Evolutionary conservation across 495 filamentous ascomycete species (phyloP).

Genomic region (Trichoderma reesei): DNA sequence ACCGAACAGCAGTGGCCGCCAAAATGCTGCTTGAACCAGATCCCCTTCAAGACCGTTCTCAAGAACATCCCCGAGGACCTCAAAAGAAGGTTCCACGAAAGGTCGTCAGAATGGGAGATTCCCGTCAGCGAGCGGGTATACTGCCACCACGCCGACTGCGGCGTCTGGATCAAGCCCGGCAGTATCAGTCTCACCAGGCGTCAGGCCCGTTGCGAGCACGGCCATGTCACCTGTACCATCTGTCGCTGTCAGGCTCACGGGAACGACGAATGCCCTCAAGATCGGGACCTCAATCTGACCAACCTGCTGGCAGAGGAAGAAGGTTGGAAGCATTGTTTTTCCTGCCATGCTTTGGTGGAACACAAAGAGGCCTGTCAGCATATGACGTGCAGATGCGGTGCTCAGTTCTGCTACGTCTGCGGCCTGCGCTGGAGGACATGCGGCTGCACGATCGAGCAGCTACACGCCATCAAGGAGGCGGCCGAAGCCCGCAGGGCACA

Average conservation of each 20-base stretch:
- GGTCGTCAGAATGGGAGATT: constrained; percentile 26
- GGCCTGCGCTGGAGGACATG: constrained; percentile 29
- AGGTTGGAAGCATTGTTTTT: constrained; percentile 34
- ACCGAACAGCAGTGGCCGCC: constrained; percentile 36
- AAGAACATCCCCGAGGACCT: constrained; percentile 19
- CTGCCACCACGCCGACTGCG: constrained; percentile 25
- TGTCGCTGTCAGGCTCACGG: constrained; percentile 25
- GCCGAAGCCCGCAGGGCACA: constrained; percentile 14
- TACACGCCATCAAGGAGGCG: constrained; percentile 18
- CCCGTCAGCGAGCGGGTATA: constrained; percentile 29
- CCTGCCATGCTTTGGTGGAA: constrained; percentile 35
- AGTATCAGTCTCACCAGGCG: constrained; percentile 14
- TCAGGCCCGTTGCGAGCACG: constrained; percentile 21
- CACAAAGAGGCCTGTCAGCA: constrained; percentile 40
- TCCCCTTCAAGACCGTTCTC: constrained; percentile 24
- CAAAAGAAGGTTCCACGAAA: constrained; percentile 18
- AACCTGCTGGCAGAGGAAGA: constrained; percentile 30
- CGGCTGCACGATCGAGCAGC: constrained; percentile 23
- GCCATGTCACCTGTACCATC: constrained; percentile 28
- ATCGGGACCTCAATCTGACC: constrained; percentile 21
- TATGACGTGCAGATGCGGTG: constrained; percentile 43
- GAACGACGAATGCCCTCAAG: constrained; percentile 25
- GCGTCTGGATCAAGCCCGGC: constrained; percentile 22
- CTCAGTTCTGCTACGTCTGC: constrained; percentile 45
- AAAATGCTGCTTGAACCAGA: constrained; percentile 33